Conservation (phyloP, 805 yeast species). For the Spathaspora boniae region DNA sequence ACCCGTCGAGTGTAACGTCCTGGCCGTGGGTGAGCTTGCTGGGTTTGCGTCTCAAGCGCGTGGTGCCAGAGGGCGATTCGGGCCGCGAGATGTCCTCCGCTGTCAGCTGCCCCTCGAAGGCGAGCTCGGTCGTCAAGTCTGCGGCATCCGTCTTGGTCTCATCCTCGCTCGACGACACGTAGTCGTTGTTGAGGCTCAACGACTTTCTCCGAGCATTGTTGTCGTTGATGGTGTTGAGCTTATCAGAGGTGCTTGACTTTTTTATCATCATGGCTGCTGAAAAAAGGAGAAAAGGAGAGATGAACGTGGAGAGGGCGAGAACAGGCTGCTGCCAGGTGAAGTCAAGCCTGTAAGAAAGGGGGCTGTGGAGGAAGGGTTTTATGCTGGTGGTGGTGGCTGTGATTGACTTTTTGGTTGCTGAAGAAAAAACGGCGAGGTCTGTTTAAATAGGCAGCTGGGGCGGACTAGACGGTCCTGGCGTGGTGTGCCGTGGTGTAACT, state of each 20-base stretch:
- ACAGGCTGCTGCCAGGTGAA: conserved; percentile 2
- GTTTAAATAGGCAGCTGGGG: background rate
- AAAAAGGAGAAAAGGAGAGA: background rate
- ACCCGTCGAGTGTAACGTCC: conserved; percentile 3
- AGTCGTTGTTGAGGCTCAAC: conserved; percentile 17
- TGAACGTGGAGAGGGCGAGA: conserved; percentile 3
- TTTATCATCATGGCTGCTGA: background rate
- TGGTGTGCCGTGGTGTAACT: too few species aligned
- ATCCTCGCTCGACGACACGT: conserved; percentile 8
- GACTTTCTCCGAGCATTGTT: conserved; percentile 18
- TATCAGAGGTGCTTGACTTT: conserved; percentile 6
- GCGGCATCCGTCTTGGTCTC: conserved; percentile 1
- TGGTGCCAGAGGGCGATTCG: too few species aligned
- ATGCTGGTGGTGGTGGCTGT: too few species aligned
- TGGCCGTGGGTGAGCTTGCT: background rate
- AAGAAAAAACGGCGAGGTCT: background rate
- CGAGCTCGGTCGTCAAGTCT: too few species aligned
- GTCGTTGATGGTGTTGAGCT: conserved; percentile 14
- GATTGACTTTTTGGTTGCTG: background rate
- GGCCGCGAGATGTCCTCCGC: too few species aligned
- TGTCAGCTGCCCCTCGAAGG: too few species aligned
- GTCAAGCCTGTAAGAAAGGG: too few species aligned
- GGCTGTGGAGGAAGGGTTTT: too few species aligned
- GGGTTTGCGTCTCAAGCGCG: too few species aligned
- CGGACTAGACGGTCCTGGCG: too few species aligned